Evolutionary conservation across 2,329 filamentous ascomycete species (phyloP), one percentile per base, ranked within the genome.

Genomic region (Claviceps africana): DNA sequence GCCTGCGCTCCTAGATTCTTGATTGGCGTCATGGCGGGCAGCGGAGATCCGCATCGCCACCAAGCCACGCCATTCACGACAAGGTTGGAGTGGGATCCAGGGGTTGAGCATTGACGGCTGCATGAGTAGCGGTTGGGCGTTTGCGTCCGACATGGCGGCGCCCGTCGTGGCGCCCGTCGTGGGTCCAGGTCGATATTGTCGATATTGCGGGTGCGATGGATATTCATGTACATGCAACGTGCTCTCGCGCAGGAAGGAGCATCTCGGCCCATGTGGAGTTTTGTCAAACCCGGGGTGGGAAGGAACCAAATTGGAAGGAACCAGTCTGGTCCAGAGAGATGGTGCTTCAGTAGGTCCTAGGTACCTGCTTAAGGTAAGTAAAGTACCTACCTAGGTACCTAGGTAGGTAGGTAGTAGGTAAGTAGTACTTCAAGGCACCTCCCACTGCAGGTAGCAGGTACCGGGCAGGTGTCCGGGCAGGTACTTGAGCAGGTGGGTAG

Each of bases 231-330:
- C n/a, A n/a, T n/a, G n/a, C n/a, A n/a, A n/a, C n/a, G n/a, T n/a
- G n/a, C n/a, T n/a, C n/a, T n/a, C n/a, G n/a, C n/a, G n/a, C n/a
- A 37, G 45, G 45, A 35, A 47, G 45, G 45, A 47, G 30, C 45
- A 47, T 47, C 28, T 37, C 45, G 22, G 19, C 30, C 30, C 45
- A 46, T 46, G 44, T 46, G 28, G 28, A n/a, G 31, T 33, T 10
- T 30, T 46, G 22, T 10, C 44, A 13, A 7, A 7, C n/a, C 21
- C 43, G 28, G 28, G 30, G 30, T 8, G 21, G 45, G 19, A 47
- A 47, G 45, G 30, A 33, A 28, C 21, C 19, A 2, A 10, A 31
- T 46, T 28, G 22, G 25, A 45, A 30, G 25, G 25, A 30, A 31
- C 25, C 43, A 44, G 42, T 30, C 42, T 45, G 22, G 22, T 28